A percentile compares a stretch with the other conserved stretches of the same genome.
Conservation (phyloP, 805 yeast species). For the Candida manassasensis region DNA sequence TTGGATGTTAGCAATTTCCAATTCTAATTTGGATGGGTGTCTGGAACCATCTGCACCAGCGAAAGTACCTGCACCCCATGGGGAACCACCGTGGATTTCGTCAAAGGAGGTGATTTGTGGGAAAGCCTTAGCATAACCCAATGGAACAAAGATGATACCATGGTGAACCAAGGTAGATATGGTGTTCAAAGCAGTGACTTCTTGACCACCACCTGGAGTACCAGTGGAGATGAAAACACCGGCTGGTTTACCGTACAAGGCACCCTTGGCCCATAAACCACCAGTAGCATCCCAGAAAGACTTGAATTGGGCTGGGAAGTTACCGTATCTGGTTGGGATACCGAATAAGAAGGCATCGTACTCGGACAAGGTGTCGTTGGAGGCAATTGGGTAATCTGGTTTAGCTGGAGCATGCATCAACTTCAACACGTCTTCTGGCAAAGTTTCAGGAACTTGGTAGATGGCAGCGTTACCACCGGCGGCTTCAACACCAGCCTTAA, state of each 20-base stretch:
- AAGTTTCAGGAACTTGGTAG: constrained; percentile 73
- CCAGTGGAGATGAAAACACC: constrained; percentile 73
- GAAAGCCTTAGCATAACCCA: constrained; percentile 62
- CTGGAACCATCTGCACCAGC: constrained; percentile 80
- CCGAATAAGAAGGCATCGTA: constrained; percentile 86
- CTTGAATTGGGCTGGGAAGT: constrained; percentile 71
- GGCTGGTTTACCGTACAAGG: constrained; percentile 67
- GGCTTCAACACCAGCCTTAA: constrained; percentile 60
- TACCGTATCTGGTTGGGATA: constrained; percentile 82
- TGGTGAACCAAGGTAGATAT: constrained; percentile 70
- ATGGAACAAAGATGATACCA: constrained; percentile 75
- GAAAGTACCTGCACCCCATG: constrained; percentile 83
- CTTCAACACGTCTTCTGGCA: constrained; percentile 52
- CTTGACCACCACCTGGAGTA: constrained; percentile 80
- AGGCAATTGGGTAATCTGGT: constrained; percentile 53
- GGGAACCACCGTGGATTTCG: constrained; percentile 74
- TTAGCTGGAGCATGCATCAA: constrained; percentile 57
- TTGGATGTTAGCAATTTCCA: constrained; percentile 58
- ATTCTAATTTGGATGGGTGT: constrained; percentile 58
- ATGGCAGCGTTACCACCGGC: constrained; percentile 69
- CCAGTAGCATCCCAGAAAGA: constrained; percentile 78
- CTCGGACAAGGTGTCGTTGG: constrained; percentile 49
- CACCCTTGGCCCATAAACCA: constrained; percentile 73
- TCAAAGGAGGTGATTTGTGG: constrained; percentile 50
- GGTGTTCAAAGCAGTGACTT: constrained; percentile 60